Evolutionary conservation across 163 green algal genomes (phyloP).

Genomic region (Prototheca cutis): DNA sequence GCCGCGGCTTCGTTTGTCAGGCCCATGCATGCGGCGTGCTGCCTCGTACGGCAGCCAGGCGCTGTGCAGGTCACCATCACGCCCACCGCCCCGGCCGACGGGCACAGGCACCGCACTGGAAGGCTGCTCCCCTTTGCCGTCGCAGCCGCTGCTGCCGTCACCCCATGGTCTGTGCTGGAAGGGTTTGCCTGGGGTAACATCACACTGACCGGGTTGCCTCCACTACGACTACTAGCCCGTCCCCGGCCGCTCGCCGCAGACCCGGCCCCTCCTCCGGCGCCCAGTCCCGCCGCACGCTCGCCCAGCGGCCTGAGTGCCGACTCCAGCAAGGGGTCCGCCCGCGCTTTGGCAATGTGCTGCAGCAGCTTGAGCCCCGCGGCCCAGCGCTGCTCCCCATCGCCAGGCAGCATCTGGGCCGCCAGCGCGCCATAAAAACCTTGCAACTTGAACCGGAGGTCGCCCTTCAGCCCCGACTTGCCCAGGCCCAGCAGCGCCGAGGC

Average conservation of each 20-base stretch:
- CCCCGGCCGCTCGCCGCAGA: neutral
- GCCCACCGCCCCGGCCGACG: neutral
- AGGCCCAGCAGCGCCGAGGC: conserved; percentile 42
- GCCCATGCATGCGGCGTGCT: conserved; percentile 53
- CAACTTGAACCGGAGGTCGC: conserved; percentile 35
- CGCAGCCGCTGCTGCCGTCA: neutral
- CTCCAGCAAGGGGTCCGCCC: too few species aligned
- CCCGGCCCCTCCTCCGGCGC: too few species aligned
- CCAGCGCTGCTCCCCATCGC: too few species aligned
- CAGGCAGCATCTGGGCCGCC: too few species aligned
- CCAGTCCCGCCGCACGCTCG: neutral
- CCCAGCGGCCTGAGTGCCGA: neutral
- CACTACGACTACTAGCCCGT: too few species aligned
- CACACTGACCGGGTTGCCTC: too few species aligned
- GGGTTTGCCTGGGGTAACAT: too few species aligned
- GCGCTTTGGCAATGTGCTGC: neutral
- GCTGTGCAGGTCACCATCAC: conserved; percentile 19
- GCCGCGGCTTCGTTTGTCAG: neutral
- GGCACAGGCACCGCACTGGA: conserved; percentile 17
- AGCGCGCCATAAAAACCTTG: too few species aligned
- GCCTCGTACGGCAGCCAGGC: conserved; percentile 45
- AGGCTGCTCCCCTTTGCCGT: neutral
- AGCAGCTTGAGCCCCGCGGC: too few species aligned
- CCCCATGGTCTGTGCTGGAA: neutral
- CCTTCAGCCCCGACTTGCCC: conserved; percentile 37